Evolutionary conservation across 1,139 yeast species (phyloP).

Genomic region (Geotrichum restrictum): DNA sequence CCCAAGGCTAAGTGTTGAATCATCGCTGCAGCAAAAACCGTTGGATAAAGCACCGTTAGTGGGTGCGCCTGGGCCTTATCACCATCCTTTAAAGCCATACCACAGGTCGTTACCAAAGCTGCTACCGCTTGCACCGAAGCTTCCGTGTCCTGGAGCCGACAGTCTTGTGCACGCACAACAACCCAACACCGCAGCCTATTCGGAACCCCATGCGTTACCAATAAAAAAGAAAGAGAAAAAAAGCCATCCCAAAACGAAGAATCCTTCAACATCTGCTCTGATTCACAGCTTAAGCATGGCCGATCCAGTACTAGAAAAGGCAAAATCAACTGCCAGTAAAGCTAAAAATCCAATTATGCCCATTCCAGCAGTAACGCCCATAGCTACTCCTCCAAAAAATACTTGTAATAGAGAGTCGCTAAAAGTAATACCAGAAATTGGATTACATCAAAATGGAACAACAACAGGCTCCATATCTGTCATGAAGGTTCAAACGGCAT

Average conservation of each 20-base stretch:
- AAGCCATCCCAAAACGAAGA: neutral
- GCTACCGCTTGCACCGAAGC: constrained; percentile 8
- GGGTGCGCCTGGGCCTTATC: neutral
- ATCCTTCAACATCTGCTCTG: neutral
- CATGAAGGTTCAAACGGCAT: no score
- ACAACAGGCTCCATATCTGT: no score
- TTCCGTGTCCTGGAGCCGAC: neutral
- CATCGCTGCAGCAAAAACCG: no score
- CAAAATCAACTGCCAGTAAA: neutral
- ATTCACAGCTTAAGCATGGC: neutral
- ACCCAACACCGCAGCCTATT: no score
- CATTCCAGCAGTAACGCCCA: neutral
- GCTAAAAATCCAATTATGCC: neutral
- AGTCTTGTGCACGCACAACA: neutral
- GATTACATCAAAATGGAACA: no score
- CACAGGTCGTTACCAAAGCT: constrained; percentile 3
- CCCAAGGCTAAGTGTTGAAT: no score
- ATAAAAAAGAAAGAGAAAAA: constrained; percentile 3
- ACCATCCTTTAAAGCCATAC: neutral
- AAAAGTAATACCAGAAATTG: neutral
- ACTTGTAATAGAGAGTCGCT: no score
- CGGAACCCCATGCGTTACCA: neutral
- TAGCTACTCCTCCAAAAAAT: no score
- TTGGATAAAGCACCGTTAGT: neutral
- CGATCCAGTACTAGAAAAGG: neutral